Base-by-base conservation (phyloP, 371 early-diverging fungal genomes). In the Dichotomocladium elegans region DNA sequence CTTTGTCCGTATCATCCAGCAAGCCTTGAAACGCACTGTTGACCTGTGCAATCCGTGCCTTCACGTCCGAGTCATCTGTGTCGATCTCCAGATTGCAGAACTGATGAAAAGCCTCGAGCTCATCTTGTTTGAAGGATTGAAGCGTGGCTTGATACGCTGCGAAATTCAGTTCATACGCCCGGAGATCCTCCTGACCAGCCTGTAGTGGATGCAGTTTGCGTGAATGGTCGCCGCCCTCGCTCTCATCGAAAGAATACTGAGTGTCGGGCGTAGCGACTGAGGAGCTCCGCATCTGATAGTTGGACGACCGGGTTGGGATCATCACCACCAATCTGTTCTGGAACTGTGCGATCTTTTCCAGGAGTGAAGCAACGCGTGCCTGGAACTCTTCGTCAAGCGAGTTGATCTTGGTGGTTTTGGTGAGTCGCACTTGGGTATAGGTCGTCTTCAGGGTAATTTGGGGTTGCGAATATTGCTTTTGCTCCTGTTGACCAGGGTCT, bases 171-270 rank as follows among this genome's bases (percentile, higher is more conserved):
- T 69, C 70, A 41, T 69, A 75, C 9, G 58, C 46, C 3, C 57
- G 17, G 30, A 69, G 49, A 37, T 75, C 72, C 41, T 75, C 72
- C 22, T 67, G 61, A 11, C 65, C 71, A 12, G 71, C 68, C 42
- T 68, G 66, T 5, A 74, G 47, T 6, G 75, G 75, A 53, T 75
- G 75, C 7, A 75, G 33, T 11, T 61, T 33, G 2, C 57, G 52
- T 1, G 63, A 27, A 4, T n/a, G n/a, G n/a, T n/a, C n/a, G n/a
- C n/a, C n/a, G n/a, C 37, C 17, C 21, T 37, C 37, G 9, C 37
- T 37, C 9, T 37, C 47, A 25, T 48, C 56, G 9, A 29, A 42
- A 1, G 37, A 34, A 15, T 42, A 40, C 29, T 55, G 43, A n/a
- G 26, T 19, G 11, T 60, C 60, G 3, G 55, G 51, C 27, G 55